These are phyloP conservation scores for Pezicula radicicola DNA, from an alignment of 2,329 filamentous ascomycete genomes.

Conservation along the genomic window DNA sequence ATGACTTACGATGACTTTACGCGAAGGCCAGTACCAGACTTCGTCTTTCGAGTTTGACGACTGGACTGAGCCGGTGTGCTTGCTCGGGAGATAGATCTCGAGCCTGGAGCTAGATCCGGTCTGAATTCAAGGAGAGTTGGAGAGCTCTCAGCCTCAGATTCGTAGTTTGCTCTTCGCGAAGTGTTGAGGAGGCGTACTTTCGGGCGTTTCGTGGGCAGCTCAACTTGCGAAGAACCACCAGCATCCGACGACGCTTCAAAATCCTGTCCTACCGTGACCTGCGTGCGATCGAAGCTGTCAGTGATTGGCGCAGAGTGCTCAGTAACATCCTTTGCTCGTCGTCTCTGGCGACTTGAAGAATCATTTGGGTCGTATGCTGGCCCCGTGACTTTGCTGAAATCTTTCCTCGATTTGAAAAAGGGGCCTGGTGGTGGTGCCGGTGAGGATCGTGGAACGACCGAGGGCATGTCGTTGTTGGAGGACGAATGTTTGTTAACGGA, in stretches of 20 bases:
- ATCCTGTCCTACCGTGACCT: constrained; percentile 6
- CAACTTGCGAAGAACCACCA: constrained; percentile 16
- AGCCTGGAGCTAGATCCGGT: constrained; percentile 38
- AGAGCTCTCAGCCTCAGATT: constrained; percentile 50
- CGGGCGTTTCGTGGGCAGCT: constrained; percentile 9
- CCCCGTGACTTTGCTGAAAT: constrained; percentile 7
- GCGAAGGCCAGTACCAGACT: constrained; percentile 52
- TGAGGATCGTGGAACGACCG: constrained; percentile 9
- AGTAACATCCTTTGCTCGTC: constrained; percentile 16
- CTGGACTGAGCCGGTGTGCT: constrained; percentile 52
- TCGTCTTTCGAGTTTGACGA: constrained; percentile 56
- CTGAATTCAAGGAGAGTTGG: constrained; percentile 48
- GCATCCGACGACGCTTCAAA: constrained; percentile 19
- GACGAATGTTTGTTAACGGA: constrained; percentile 5
- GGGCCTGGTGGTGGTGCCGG: constrained; percentile 1
- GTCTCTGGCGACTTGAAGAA: constrained; percentile 17
- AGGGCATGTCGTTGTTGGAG: constrained; percentile 5
- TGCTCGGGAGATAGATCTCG: constrained; percentile 53
- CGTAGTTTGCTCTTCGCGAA: constrained; percentile 36
- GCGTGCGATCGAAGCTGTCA: constrained; percentile 25
- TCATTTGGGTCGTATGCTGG: constrained; percentile 17
- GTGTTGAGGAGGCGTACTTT: constrained; percentile 23
- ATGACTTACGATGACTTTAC: constrained; percentile 67
- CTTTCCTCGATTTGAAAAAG: constrained; percentile 16
- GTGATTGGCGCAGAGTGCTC: constrained; percentile 7